Percentiles rank a stretch among this genome's conserved stretches.
phyloP scores from a whole-genome alignment of 73 alveolate species.

The Stentor coeruleus region DNA sequence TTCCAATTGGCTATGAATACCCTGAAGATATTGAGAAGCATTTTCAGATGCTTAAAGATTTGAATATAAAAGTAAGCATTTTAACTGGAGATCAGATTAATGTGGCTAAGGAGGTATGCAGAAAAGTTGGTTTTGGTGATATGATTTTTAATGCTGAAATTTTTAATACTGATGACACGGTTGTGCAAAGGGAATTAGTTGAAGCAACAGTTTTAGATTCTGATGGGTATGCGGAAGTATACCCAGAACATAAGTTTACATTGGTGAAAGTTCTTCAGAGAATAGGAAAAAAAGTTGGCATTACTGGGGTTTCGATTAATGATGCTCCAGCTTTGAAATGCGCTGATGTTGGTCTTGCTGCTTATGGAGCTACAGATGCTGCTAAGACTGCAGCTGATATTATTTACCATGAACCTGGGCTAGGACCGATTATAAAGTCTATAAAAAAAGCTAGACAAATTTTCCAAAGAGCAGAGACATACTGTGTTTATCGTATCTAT shows the following conservation, averaged over 20 bases:
- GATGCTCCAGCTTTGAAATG: slow-evolving; percentile 62
- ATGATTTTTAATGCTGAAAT: background rate
- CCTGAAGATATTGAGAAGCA: slow-evolving; percentile 22
- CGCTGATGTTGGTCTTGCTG: slow-evolving; percentile 67
- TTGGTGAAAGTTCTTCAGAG: background rate
- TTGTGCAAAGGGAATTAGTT: background rate
- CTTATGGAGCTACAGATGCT: slow-evolving; percentile 59
- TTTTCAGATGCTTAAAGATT: background rate
- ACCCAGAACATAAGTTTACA: slow-evolving; percentile 17
- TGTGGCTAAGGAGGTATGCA: slow-evolving; percentile 42
- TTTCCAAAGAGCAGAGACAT: slow-evolving; percentile 14
- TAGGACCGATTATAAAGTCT: background rate
- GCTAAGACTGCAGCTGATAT: slow-evolving; percentile 64
- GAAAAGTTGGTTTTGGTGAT: slow-evolving; percentile 3
- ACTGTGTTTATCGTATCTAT: background rate
- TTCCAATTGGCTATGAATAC: slow-evolving; percentile 10
- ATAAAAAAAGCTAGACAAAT: background rate
- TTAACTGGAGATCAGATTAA: slow-evolving; percentile 46
- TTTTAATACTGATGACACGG: background rate
- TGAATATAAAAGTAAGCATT: slow-evolving; percentile 34
- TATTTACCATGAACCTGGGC: slow-evolving; percentile 14
- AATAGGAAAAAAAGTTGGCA: slow-evolving; percentile 35
- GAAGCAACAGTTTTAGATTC: background rate
- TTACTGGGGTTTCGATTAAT: slow-evolving; percentile 55
- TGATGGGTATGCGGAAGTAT: slow-evolving; percentile 22